Base-by-base conservation (phyloP, 805 yeast species). In the Kluyveromyces lactis region DNA sequence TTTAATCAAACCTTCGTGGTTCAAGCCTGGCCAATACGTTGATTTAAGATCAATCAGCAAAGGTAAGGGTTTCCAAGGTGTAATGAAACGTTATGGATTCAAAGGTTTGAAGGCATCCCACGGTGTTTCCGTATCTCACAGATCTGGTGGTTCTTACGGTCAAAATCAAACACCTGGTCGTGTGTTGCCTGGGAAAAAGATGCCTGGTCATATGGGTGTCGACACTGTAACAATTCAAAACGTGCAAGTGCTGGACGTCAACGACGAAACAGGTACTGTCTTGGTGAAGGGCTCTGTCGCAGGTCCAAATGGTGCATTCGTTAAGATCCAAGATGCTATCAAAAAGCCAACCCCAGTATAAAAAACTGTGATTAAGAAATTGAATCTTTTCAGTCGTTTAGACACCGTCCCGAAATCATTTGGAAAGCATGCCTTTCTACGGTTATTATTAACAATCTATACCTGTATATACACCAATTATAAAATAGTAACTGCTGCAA, bases 11-110 rank as follows among this genome's bases (percentile, higher is more conserved):
- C 95, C 96, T 2, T 87, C 86, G 55, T 89, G 81, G 62, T 90
- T 90, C 60, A 73, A 77, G 42, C 69, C 67, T 13, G 97, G 97
- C 23, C 92, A 86, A 61, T 73, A 67, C 43, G 89, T 92, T 19
- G 98, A 92, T 58, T 67, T 86, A 39, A 73, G 77, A 57, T 82
- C 89, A 12, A 71, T 72, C 15, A 71, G 89, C 38, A 90, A 86
- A 60, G 98, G 98, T 64, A 92, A 92, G 64, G 98, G 98, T 9
- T 86, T 86, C 60, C 86, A 89, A 17, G 98, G 98, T 77, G 97
- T 90, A 18, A 92, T 92, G 96, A 90, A 90, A 62, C 79, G 95
- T 65, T 83, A 82, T 70, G 84, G 86, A 10, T 92, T 90, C 66
- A 68, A 67, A 33, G 98, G 98, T 72, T 75, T 84, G 62, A 75